Conservation (phyloP, 1,284 basidiomycete species). For the Apiotrichum akiyoshidainum region DNA sequence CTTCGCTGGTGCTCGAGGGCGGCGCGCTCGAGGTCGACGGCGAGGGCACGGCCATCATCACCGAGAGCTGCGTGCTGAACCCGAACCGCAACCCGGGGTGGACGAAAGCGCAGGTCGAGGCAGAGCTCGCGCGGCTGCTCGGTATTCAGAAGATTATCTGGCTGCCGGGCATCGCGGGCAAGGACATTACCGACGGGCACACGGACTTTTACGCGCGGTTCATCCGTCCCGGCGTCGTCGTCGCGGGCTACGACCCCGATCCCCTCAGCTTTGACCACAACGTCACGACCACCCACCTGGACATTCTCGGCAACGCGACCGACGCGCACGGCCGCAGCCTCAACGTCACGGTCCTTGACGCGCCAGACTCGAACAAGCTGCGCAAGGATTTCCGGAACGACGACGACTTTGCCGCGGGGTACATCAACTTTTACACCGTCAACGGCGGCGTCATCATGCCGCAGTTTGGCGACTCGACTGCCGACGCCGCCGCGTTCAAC, state of each 20-base stretch:
- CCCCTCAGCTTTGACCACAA: conserved; percentile 7
- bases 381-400: background rate
- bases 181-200: conserved; percentile 10
- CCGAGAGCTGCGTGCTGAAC: conserved; percentile 13
- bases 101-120: conserved; percentile 4
- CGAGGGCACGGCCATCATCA: conserved; percentile 9
- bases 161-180: conserved; percentile 8
- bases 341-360: conserved; percentile 2
- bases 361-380: background rate
- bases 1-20: conserved; percentile 5
- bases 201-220: conserved; percentile 6
- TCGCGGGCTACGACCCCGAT: conserved; percentile 8
- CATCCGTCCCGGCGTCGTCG: background rate
- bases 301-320: conserved; percentile 7
- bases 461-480: conserved; percentile 5
- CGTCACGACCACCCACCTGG: conserved; percentile 6
- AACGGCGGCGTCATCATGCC: conserved; percentile 5
- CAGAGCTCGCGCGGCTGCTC: conserved; percentile 3
- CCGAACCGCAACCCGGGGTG: conserved; percentile 10
- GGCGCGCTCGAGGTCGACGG: conserved; percentile 14
- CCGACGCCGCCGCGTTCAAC: background rate
- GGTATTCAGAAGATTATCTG: conserved; percentile 11
- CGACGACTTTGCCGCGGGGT: conserved; percentile 19
- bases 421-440: conserved; percentile 12
- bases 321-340: conserved; percentile 1